Evolutionary conservation across 768 basidiomycete species (phyloP).

Genomic region (Lactifluus echinatus): DNA sequence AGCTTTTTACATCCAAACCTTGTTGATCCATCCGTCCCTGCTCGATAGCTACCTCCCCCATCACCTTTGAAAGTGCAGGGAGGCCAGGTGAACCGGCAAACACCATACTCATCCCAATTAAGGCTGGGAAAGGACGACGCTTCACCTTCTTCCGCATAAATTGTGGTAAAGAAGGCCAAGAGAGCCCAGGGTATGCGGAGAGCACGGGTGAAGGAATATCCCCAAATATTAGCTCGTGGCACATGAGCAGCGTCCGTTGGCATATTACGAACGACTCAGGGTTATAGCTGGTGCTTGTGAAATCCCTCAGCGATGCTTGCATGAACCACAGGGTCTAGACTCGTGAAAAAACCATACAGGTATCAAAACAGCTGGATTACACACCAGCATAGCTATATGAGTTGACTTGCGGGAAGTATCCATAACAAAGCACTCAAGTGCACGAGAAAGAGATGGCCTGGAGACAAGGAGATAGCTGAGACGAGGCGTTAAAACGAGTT

Average conservation of each 20-base stretch:
- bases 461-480: conserved; percentile 89
- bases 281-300: conserved; percentile 47
- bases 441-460: conserved; percentile 82
- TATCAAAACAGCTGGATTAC: conserved; percentile 31
- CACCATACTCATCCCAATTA: conserved; percentile 80
- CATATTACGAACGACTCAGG: conserved; percentile 84
- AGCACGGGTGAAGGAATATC: conserved; percentile 62
- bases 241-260: conserved; percentile 81
- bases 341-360: conserved; percentile 10
- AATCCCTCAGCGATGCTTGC: conserved; percentile 88
- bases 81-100: conserved; percentile 71
- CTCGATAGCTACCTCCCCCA: conserved; percentile 80
- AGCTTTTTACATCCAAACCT: conserved; percentile 39
- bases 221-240: conserved; percentile 94
- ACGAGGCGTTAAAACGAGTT: conserved; percentile 28
- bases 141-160: conserved; percentile 58
- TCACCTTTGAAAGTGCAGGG: conserved; percentile 61
- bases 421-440: conserved; percentile 89
- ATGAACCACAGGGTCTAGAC: conserved; percentile 93
- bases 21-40: conserved; percentile 76
- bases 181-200: conserved; percentile 59
- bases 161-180: conserved; percentile 39
- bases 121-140: conserved; percentile 58
- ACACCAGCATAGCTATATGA: conserved; percentile 89
- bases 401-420: conserved; percentile 85